Percentiles rank a stretch among this genome's conserved stretches.
Conservation (phyloP, 2,329 filamentous ascomycete genomes). For the Colletotrichum aenigma region DNA sequence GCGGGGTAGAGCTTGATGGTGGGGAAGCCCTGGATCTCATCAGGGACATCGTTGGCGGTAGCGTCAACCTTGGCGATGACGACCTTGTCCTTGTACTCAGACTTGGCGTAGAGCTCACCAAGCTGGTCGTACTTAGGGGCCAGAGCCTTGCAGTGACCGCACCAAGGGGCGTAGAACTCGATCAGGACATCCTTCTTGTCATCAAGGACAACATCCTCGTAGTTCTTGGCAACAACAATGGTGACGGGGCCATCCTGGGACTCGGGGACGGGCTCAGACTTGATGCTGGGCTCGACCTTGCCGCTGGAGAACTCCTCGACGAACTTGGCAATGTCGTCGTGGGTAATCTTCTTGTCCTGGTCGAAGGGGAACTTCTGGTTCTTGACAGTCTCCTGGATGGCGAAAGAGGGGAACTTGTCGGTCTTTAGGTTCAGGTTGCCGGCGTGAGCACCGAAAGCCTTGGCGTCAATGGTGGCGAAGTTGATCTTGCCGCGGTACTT, state of each 20-base stretch:
- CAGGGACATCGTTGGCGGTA: conserved; percentile 93
- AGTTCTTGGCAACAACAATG: conserved; percentile 91
- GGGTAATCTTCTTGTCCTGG: conserved; percentile 78
- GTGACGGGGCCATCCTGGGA: conserved; percentile 88
- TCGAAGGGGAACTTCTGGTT: conserved; percentile 98
- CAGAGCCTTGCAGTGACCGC: conserved; percentile 98
- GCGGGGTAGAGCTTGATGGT: conserved; percentile 99
- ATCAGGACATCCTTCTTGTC: conserved; percentile 96
- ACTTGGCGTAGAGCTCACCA: conserved; percentile 74
- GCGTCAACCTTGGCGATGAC: conserved; percentile 98
- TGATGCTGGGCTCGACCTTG: conserved; percentile 95
- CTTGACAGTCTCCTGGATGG: conserved; percentile 93
- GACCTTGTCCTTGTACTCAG: conserved; percentile 82
- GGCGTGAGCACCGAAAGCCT: conserved; percentile 91
- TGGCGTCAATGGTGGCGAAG: conserved; percentile 97
- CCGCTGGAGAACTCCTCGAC: conserved; percentile 84
- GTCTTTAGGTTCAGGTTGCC: conserved; percentile 96
- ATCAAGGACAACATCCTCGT: conserved; percentile 89
- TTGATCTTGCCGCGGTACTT: conserved; percentile 94
- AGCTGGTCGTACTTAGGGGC: conserved; percentile 97
- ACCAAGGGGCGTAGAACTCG: conserved; percentile 99
- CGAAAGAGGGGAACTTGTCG: conserved; percentile 95
- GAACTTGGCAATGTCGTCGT: conserved; percentile 76
- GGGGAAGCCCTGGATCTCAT: conserved; percentile 96
- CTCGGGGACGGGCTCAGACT: conserved; percentile 97